These are phyloP conservation scores for Gossypioides kirkii DNA, from an alignment of 345 rosid genomes.

Conservation along the genomic window DNA sequence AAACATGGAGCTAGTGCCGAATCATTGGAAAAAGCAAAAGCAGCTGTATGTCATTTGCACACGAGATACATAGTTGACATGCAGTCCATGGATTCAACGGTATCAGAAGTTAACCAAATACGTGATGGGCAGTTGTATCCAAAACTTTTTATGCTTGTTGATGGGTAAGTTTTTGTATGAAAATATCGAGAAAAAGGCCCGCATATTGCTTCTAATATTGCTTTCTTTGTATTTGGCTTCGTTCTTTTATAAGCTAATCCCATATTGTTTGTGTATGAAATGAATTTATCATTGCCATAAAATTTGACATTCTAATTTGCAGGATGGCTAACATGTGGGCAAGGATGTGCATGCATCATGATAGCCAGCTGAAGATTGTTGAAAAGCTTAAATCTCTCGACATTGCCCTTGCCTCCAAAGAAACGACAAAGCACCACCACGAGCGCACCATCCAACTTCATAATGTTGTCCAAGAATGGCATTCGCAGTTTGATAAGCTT, in stretches of 20 bases:
- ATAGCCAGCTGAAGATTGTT: conserved; percentile 60
- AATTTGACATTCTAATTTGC: conserved; percentile 14
- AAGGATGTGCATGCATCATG: conserved; percentile 61
- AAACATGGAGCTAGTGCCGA: conserved; percentile 68
- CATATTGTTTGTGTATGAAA: not conserved
- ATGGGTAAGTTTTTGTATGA: conserved; percentile 47
- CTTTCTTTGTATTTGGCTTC: not conserved
- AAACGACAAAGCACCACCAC: conserved; percentile 78
- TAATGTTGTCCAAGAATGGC: conserved; percentile 64
- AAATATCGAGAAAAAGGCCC: not conserved
- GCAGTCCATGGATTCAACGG: conserved; percentile 98
- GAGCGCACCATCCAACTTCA: conserved; percentile 62
- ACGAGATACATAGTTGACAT: conserved; percentile 93
- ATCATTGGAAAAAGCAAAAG: conserved; percentile 89
- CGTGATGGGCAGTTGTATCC: conserved; percentile 89
- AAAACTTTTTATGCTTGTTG: conserved; percentile 64
- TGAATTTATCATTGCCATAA: conserved; percentile 8
- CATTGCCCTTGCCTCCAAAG: conserved; percentile 44
- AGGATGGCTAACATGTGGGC: conserved; percentile 96
- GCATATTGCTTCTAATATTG: not conserved
- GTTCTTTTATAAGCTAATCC: not conserved
- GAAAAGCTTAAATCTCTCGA: conserved; percentile 65
- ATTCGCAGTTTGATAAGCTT: conserved; percentile 61
- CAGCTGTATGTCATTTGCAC: conserved; percentile 86
- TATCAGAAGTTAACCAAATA: conserved; percentile 76